A percentile compares a stretch with the other conserved stretches of the same genome.
Evolutionary conservation across 1,284 basidiomycete species (phyloP).

Genomic region (Filobasidium uniguttulatum): DNA sequence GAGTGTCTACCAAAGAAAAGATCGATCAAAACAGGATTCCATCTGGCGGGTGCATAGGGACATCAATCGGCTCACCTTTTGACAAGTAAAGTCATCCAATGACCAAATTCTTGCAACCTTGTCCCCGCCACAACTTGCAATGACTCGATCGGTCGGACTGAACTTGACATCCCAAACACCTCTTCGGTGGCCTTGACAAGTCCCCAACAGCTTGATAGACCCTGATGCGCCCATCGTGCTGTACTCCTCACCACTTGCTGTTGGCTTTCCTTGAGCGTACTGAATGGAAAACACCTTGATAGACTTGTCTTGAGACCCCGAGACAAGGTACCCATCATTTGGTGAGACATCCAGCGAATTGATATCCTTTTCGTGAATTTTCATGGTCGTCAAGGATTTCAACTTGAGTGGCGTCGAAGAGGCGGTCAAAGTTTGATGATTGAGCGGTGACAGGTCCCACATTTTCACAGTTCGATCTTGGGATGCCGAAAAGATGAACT

Average conservation of each 20-base stretch:
- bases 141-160: conserved; percentile 61
- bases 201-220: conserved; percentile 63
- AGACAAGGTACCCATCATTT: conserved; percentile 75
- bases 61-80: conserved; percentile 44
- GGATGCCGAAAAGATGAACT: conserved; percentile 81
- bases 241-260: conserved; percentile 21
- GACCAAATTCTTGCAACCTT: conserved; percentile 89
- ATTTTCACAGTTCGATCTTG: conserved; percentile 97
- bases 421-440: conserved; percentile 20
- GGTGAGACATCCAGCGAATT: conserved; percentile 89
- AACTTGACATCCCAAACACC: conserved; percentile 94
- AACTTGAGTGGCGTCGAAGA: conserved; percentile 41
- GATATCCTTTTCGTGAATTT: conserved; percentile 97
- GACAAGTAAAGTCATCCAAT: conserved; percentile 74
- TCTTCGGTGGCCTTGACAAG: conserved; percentile 88
- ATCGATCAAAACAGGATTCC: not conserved
- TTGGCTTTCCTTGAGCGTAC: conserved; percentile 39
- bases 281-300: conserved; percentile 78
- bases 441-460: conserved; percentile 68
- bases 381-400: conserved; percentile 71
- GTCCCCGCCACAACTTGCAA: conserved; percentile 90
- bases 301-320: conserved; percentile 90
- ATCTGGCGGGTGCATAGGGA: not conserved
- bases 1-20: conserved; percentile 50
- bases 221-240: conserved; percentile 41